Conservation (phyloP, 2,329 filamentous ascomycete genomes). For the Chrysosporium queenslandicum region DNA sequence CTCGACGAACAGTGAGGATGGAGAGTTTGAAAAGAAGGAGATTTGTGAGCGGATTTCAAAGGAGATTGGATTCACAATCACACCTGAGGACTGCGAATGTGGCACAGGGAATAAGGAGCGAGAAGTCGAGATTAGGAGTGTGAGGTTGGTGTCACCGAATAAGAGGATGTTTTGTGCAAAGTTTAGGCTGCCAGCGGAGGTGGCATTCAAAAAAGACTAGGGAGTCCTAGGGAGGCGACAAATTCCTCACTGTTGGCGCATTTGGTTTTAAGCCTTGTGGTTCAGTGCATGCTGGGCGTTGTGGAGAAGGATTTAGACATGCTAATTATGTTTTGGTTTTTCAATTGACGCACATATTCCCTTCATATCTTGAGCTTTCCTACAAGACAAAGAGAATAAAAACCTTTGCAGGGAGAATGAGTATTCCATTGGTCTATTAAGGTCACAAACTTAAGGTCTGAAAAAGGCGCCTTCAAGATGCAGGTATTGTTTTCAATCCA, state of each 20-base stretch:
- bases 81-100: constrained; percentile 41
- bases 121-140: constrained; percentile 50
- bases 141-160: constrained; percentile 80
- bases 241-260: background rate
- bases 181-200: constrained; percentile 71
- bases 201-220: constrained; percentile 57
- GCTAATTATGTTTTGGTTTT: too few relatives aligned
- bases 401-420: background rate
- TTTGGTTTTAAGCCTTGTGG: background rate
- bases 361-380: background rate
- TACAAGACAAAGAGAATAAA: background rate
- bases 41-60: constrained; percentile 58
- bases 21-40: constrained; percentile 48
- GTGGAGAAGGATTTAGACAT: background rate
- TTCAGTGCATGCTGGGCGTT: background rate
- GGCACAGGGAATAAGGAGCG: constrained; percentile 49
- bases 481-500: background rate
- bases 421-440: constrained; percentile 7
- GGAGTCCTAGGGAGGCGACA: too few relatives aligned
- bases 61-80: constrained; percentile 51
- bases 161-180: constrained; percentile 97
- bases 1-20: constrained; percentile 67
- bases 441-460: background rate
- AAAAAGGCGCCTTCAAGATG: background rate
- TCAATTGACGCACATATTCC: background rate